Base-by-base conservation (phyloP, 331 rosid genomes). In the Telfairia occidentalis region DNA sequence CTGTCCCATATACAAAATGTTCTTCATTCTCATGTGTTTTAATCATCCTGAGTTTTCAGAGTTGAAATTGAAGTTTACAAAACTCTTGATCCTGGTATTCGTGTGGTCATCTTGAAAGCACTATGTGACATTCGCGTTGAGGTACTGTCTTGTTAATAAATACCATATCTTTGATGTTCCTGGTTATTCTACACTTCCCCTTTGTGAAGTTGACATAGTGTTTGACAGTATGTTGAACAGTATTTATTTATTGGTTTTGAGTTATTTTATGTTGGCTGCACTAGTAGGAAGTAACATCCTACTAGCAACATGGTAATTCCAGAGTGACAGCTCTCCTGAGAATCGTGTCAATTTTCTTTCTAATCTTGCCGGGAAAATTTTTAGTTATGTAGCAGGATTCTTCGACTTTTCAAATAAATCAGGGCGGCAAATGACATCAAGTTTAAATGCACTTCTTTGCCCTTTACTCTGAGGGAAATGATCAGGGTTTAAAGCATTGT, bases 61-160 rank as follows among this genome's bases (percentile, higher is more conserved):
- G 81, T 73, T 83, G 99, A 95, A 82, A 76, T 89, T 80, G 97
- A 92, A 82, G 88, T 71, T 69, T 96, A 96, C 77, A 90, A 84
- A 76, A 87, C 85, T 71, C 97, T 96, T 84, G 97, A 96, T 78
- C 98, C 98, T 5, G 86, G 95, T 42, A 79, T 94, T 21, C 96
- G 98, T 18, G 92, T 94, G 79, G 79, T 91, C 85, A 94, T 94
- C 82, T 86, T 94, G 86, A 94, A 91, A 87, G 98, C 98, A 76
- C 88, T 94, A 59, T 94, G 98, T 76, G 98, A 91, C 84, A 94
- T 94, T 82, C 98, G 98, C 67, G 97, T 94, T 73, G 98, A 89
- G 98, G 98, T 94, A 88, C 54, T 75, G 38, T 29, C 29, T n/a
- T 34, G 61, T 77, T 23, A 49, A 69, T 38, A 42, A 80, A 43